Evolutionary conservation across 768 basidiomycete species (phyloP).

Genomic region (Boletus rubescentipes): DNA sequence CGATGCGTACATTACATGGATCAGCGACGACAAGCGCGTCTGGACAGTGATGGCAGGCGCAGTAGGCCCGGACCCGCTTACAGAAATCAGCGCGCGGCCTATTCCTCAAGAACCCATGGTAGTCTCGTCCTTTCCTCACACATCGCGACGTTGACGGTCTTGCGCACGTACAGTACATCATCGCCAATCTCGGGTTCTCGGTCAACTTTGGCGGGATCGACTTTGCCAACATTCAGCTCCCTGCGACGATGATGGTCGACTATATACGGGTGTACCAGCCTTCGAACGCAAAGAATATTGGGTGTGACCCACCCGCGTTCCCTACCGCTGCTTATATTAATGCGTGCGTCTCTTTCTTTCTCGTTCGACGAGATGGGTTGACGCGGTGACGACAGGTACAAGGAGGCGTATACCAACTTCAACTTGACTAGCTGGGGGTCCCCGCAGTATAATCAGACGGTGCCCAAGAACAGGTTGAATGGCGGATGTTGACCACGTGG

Average conservation of each 20-base stretch:
- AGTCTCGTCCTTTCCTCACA: not conserved
- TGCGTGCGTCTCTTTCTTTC: constrained; percentile 40
- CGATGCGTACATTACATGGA: constrained; percentile 66
- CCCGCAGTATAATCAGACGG: constrained; percentile 45
- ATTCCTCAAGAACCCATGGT: constrained; percentile 73
- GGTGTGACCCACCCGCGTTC: constrained; percentile 68
- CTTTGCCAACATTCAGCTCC: constrained; percentile 51
- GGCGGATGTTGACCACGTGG: constrained; percentile 26
- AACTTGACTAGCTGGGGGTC: constrained; percentile 44
- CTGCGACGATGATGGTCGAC: constrained; percentile 68
- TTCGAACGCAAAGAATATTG: constrained; percentile 46
- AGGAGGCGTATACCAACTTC: constrained; percentile 45
- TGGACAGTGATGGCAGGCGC: constrained; percentile 57
- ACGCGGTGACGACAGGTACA: constrained; percentile 32
- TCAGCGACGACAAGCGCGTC: constrained; percentile 50
- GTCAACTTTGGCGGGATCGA: constrained; percentile 67
- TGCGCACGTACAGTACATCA: constrained; percentile 50
- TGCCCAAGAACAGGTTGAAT: constrained; percentile 56
- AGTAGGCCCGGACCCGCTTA: constrained; percentile 48
- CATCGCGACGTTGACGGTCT: not conserved
- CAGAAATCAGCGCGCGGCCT: constrained; percentile 56
- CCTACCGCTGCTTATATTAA: constrained; percentile 80
- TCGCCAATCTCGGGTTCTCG: constrained; percentile 71
- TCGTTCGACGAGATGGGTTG: not conserved
- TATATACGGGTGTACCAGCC: constrained; percentile 79